Evolutionary conservation across 768 basidiomycete genomes (phyloP).

Genomic region (Cyathus striatus): DNA sequence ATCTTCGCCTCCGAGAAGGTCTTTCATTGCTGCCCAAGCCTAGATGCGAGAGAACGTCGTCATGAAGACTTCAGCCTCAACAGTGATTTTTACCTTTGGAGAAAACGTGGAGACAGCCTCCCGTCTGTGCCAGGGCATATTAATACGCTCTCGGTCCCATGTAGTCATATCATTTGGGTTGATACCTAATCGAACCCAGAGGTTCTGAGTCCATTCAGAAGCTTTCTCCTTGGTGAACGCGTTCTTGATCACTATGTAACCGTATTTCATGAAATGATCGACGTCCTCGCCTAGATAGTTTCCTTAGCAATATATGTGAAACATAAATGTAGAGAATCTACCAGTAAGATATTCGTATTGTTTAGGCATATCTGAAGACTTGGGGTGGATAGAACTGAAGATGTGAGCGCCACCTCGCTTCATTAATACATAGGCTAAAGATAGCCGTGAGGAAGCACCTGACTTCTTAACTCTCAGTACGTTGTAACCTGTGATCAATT

Average conservation of each 20-base stretch:
- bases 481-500: no score
- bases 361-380: conserved; percentile 16
- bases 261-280: conserved; percentile 49
- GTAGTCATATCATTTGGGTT: conserved; percentile 50
- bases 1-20: conserved; percentile 56
- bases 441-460: no score
- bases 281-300: conserved; percentile 36
- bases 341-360: conserved; percentile 33
- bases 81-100: conserved; percentile 33
- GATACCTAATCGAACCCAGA: conserved; percentile 49
- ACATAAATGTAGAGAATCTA: conserved; percentile 12
- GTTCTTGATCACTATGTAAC: conserved; percentile 46
- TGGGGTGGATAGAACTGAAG: conserved; percentile 1
- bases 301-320: neutral
- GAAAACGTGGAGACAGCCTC: conserved; percentile 44
- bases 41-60: conserved; percentile 8
- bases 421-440: no score
- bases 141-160: conserved; percentile 47
- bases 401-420: neutral
- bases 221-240: conserved; percentile 52
- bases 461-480: no score
- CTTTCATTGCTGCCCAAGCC: conserved; percentile 59
- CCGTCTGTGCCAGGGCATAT: conserved; percentile 50
- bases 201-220: conserved; percentile 39
- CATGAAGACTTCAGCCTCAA: neutral